Evolutionary conservation across 495 filamentous ascomycete species (phyloP).

Genomic region (Aspergillus hancockii): DNA sequence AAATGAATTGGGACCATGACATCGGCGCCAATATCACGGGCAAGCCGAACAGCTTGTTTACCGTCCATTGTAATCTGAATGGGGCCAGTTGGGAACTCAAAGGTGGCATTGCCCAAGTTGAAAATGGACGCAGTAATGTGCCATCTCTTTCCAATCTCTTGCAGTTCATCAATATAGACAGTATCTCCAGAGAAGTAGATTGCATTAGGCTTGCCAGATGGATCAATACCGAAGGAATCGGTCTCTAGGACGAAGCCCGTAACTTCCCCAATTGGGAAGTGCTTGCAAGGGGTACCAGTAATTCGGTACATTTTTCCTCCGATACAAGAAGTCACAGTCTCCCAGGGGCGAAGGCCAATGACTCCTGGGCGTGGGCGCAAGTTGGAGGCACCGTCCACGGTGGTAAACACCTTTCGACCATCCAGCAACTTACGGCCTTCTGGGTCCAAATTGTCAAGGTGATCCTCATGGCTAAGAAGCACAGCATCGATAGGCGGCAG

Average conservation of each 20-base stretch:
- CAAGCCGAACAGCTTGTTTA: constrained; percentile 40
- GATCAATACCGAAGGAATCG: constrained; percentile 37
- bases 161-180: constrained; percentile 49
- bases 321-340: constrained; percentile 26
- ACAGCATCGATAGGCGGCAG: constrained; percentile 53
- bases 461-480: constrained; percentile 57
- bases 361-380: constrained; percentile 44
- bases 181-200: constrained; percentile 60
- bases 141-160: constrained; percentile 20
- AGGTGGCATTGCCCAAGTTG: constrained; percentile 31
- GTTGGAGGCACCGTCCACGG: constrained; percentile 26
- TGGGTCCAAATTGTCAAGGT: constrained; percentile 53
- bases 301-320: constrained; percentile 30
- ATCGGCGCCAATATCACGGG: constrained; percentile 45
- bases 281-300: constrained; percentile 48
- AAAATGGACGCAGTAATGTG: constrained; percentile 28
- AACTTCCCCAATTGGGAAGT: constrained; percentile 50
- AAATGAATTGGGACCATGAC: constrained; percentile 55
- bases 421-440: constrained; percentile 28
- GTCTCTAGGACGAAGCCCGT: constrained; percentile 49
- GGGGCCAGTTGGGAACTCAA: constrained; percentile 25
- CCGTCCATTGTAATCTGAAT: constrained; percentile 55
- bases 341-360: constrained; percentile 35
- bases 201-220: constrained; percentile 44
- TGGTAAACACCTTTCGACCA: neutral